phyloP scores from a whole-genome alignment of 2,329 filamentous ascomycete species.

The Beauveria medogensis region DNA sequence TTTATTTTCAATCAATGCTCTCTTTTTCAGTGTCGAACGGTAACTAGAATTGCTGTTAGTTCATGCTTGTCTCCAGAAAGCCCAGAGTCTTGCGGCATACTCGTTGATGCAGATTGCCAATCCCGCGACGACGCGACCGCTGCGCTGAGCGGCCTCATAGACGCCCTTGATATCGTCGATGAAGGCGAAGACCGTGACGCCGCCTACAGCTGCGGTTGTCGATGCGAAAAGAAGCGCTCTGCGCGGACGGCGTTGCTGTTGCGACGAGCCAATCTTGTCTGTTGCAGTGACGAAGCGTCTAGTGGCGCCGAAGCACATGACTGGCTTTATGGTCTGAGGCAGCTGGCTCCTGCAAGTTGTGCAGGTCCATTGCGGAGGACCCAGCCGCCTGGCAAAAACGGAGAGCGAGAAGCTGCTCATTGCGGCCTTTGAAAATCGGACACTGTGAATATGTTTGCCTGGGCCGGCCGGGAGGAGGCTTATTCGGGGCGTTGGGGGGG shows the following conservation, averaged over 20 bases:
- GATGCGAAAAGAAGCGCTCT: conserved; percentile 40
- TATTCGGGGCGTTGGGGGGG: background rate
- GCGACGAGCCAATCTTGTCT: conserved; percentile 16
- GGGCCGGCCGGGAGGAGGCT: background rate
- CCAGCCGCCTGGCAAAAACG: conserved; percentile 29
- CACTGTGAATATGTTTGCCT: background rate
- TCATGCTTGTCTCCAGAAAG: background rate
- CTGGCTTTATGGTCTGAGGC: conserved; percentile 20
- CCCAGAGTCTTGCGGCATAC: conserved; percentile 36
- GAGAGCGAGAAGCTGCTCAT: conserved; percentile 37
- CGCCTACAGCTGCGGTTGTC: conserved; percentile 40
- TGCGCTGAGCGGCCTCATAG: conserved; percentile 68
- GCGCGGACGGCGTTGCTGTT: conserved; percentile 18
- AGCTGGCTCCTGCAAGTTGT: conserved; percentile 36
- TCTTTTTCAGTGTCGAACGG: conserved; percentile 68
- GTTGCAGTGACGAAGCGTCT: conserved; percentile 23
- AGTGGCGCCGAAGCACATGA: conserved; percentile 19
- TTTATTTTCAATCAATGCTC: conserved; percentile 53
- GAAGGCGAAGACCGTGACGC: conserved; percentile 44
- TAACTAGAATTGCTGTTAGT: conserved; percentile 51
- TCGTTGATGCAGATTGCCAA: conserved; percentile 82
- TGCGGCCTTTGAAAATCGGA: conserved; percentile 13
- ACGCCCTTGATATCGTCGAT: conserved; percentile 66
- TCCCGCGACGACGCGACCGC: conserved; percentile 67
- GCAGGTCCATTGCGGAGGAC: conserved; percentile 38